phyloP scores from a whole-genome alignment of 371 early-diverging fungal genomes.

The Vairimorpha necatrix region DNA sequence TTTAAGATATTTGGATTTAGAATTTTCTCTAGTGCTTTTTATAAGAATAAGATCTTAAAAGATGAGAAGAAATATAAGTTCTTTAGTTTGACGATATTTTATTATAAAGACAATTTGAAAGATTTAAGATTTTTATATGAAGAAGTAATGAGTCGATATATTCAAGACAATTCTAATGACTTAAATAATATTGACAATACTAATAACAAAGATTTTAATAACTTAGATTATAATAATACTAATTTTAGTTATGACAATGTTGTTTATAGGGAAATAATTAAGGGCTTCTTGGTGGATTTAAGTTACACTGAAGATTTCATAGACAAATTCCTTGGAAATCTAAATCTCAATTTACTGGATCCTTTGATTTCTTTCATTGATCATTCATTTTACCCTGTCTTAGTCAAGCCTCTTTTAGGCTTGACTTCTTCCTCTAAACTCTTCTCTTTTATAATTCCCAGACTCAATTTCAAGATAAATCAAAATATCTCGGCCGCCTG shows the following conservation, averaged over 20 bases:
- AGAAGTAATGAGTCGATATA: too few relatives aligned
- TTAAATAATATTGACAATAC: too few relatives aligned
- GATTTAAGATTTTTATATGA: slow-evolving; percentile 29
- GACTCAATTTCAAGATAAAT: slow-evolving; percentile 28
- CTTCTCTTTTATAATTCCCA: slow-evolving; percentile 32
- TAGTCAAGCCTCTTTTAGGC: slow-evolving; percentile 33
- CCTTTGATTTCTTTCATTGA: slow-evolving; percentile 14
- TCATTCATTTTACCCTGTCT: slow-evolving; percentile 37
- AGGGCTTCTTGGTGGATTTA: slow-evolving; percentile 30
- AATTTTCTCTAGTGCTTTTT: background rate
- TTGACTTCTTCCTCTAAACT: background rate
- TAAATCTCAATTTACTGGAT: slow-evolving; percentile 35
- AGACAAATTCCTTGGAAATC: slow-evolving; percentile 13
- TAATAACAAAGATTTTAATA: too few relatives aligned
- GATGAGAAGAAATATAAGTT: slow-evolving; percentile 19
- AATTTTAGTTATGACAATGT: too few relatives aligned
- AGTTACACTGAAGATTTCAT: slow-evolving; percentile 40
- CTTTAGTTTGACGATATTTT: slow-evolving; percentile 22
- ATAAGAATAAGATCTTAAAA: background rate
- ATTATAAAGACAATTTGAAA: slow-evolving; percentile 7
- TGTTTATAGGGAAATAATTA: slow-evolving; percentile 42
- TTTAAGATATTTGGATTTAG: slow-evolving; percentile 8
- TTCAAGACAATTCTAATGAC: too few relatives aligned
- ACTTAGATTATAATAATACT: slow-evolving; percentile 32
- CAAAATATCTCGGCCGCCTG: slow-evolving; percentile 31